Base-by-base conservation (phyloP, 2,329 filamentous ascomycete genomes). In the Verticillium klebahnii region DNA sequence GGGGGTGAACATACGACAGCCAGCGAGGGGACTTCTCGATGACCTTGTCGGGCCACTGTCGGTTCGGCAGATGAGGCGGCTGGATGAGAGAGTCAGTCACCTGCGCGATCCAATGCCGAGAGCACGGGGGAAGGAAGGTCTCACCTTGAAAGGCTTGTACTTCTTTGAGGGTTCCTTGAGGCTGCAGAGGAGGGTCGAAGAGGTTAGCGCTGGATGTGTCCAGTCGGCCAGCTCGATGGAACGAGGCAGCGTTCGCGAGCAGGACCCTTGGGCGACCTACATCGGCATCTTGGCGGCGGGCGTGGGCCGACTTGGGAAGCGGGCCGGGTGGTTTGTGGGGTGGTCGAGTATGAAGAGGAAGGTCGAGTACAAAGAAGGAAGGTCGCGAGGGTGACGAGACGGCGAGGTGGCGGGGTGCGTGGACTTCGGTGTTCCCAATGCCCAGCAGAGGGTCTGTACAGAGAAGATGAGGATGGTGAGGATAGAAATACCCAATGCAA, bases 1-100 rank as follows among this genome's bases (percentile, higher is more conserved):
- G 6, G 17, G 29, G 5, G 17, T 12, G 34, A 23, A 58, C 59
- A 74, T 70, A 68, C 55, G 91, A 90, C 72, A 97, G 86, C 93
- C 93, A 98, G 71, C 94, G 85, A 39, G 93, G 93, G 58, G 93
- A 85, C 78, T 93, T 95, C 70, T 91, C 86, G 70, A 97, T 85
- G 50, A 85, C 86, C 79, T 91, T 93, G 73, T 84, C 85, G 12
- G 93, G 93, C 93, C 93, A 96, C 89, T 90, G 86, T 40, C 90
- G 83, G 74, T 92, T 81, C 32, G 87, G 85, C 50, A 92, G 79
- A 70, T 90, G 77, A 60, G 90, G 70, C 63, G 87, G 86, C 56
- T 59, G 50, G 7, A 1, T 39, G 57, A 50, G 60, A 58, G 25
- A 62, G 62, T 54, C 32, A 29, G 29, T 29, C 29, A 29, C 29